phyloP scores from a whole-genome alignment of 495 filamentous ascomycete genomes.

The Hyaloscypha bicolor region DNA sequence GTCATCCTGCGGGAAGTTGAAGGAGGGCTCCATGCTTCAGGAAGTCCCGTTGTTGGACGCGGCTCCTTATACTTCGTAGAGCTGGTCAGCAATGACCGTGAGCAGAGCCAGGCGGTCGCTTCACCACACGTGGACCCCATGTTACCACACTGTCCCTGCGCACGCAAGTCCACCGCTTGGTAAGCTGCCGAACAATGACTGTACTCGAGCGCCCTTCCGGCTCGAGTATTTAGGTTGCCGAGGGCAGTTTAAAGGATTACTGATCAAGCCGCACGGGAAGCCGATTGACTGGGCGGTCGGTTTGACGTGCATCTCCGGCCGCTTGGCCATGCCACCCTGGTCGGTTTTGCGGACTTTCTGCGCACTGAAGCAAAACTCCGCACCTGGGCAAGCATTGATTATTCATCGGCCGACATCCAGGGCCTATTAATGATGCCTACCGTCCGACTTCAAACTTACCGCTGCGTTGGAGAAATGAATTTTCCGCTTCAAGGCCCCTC shows the following conservation, averaged over 20 bases:
- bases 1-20: constrained; percentile 24
- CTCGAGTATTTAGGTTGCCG: background rate
- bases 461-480: background rate
- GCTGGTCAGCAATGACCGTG: background rate
- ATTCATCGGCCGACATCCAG: background rate
- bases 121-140: background rate
- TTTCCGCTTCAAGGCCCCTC: background rate
- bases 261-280: constrained; percentile 3
- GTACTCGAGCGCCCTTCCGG: background rate
- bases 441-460: background rate
- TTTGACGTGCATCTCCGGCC: background rate
- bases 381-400: background rate
- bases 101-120: background rate
- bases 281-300: background rate
- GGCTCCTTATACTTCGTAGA: constrained; percentile 2
- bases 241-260: background rate
- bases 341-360: background rate
- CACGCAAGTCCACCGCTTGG: background rate
- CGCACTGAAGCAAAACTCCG: background rate
- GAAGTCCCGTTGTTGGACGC: background rate
- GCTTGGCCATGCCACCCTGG: background rate
- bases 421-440: background rate
- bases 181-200: constrained; percentile 1
- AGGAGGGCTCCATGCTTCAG: constrained; percentile 21
- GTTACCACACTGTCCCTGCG: background rate